Evolutionary conservation across 805 yeast genomes (phyloP), one percentile per base, ranked within the genome.

Genomic region (Cyberlindnera americana): DNA sequence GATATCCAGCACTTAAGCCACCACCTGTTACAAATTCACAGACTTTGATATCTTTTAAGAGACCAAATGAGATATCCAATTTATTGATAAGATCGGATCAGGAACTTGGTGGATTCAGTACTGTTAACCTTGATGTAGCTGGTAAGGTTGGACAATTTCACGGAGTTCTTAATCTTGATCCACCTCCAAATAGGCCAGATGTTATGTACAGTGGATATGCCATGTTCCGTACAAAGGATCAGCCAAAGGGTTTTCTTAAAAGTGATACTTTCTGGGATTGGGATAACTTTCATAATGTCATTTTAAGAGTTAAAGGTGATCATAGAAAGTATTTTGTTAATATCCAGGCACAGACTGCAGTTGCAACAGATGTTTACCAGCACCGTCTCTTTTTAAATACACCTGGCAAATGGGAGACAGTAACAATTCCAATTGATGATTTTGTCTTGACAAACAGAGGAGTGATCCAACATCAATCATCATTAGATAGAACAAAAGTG

Each of bases 361-460:
- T 83, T 44, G 73, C 78, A 7, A 82, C 91, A 2, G 95, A 87
- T 60, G 65, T 87, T 47, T 87, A 78, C 61, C 95, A 87, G 61
- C 95, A 87, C 60, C 63, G 95, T 17, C 66, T 87, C 47, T 87
- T 84, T 52, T 63, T 83, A 48, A 75, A 77, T 49, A 73, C 68
- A 29, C 87, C 86, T 5, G 86, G 88, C 3, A 69, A 77, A 46
- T 86, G 95, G 95, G 93, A 87, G 57, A 82, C 88, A 2, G 88
- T 86, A 12, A 75, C 81, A 21, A 78, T 87, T 24, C 88, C 93
- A 32, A 65, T 87, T 36, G 74, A 78, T 48, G 89, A 83, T 55
- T 85, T 87, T 61, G 89, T 87, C 37, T 70, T 86, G 61, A 87
- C 95, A 17, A 85, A 84, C 58, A 78, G 84, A 70, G 95, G 95